These are phyloP conservation scores for Microcos paniculata DNA, from an alignment of 345 rosid species.

Conservation along the genomic window DNA sequence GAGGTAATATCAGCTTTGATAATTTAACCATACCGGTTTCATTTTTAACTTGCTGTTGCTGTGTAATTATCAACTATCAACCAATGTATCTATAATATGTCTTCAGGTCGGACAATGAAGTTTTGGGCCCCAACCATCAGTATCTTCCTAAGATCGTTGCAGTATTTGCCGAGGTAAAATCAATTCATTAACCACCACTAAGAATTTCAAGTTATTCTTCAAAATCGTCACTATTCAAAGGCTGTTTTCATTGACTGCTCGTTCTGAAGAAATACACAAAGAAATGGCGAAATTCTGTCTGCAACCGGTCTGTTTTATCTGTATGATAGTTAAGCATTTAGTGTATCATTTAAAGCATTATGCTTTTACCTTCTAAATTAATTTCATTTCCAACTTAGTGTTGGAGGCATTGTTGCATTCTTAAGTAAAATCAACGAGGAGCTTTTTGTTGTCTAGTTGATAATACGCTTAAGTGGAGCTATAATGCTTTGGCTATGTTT, in stretches of 20 bases:
- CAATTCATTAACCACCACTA: not conserved
- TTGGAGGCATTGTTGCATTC: not conserved
- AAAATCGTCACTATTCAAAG: not conserved
- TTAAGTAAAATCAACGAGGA: not conserved
- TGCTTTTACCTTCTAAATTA: not conserved
- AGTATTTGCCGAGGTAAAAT: constrained; percentile 86
- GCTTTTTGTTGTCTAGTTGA: not conserved
- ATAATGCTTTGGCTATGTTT: not conserved
- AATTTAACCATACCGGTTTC: not conserved
- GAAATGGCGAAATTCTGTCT: not conserved
- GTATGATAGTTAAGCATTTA: not conserved
- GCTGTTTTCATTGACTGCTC: not conserved
- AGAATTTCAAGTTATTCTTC: not conserved
- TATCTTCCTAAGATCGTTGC: constrained; percentile 81
- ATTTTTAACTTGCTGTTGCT: not conserved
- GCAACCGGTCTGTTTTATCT: not conserved
- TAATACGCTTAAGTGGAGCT: not conserved
- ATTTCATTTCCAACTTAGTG: not conserved
- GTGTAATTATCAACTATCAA: constrained; percentile 9
- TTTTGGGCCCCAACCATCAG: constrained; percentile 88
- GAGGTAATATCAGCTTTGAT: constrained; percentile 44
- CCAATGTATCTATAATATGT: constrained; percentile 12
- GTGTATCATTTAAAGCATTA: not conserved
- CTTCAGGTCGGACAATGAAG: constrained; percentile 79
- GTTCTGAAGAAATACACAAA: not conserved